A percentile compares a stretch with the other conserved stretches of the same genome.
These are phyloP conservation scores for Hymenoscyphus occultus DNA, from an alignment of 2,329 filamentous ascomycete species.

Conservation along the genomic window DNA sequence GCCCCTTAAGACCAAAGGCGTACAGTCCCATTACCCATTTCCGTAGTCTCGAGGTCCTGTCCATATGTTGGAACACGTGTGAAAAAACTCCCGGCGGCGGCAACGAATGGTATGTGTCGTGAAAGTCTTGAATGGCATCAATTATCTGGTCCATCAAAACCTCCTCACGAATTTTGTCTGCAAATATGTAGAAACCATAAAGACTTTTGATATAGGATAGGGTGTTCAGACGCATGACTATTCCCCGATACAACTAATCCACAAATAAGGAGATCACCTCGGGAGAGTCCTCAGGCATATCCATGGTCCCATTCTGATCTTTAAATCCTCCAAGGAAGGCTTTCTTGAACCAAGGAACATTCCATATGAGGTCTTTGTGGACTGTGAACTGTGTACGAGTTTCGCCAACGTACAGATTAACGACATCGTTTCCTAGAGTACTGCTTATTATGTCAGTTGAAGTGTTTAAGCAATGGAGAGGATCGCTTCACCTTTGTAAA, in stretches of 20 bases:
- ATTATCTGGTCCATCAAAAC: neutral
- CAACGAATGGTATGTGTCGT: neutral
- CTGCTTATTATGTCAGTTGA: neutral
- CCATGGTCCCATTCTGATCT: neutral
- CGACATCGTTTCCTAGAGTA: neutral
- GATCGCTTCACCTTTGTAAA: neutral
- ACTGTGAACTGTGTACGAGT: neutral
- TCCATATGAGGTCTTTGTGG: conserved; percentile 1
- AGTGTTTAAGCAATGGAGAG: neutral
- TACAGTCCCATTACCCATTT: neutral
- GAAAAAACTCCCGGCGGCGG: neutral
- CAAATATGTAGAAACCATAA: conserved; percentile 1
- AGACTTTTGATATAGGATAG: neutral
- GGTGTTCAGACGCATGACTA: neutral
- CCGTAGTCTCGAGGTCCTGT: neutral
- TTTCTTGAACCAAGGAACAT: neutral
- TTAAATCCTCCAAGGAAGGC: neutral
- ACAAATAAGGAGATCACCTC: neutral
- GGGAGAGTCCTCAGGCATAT: neutral
- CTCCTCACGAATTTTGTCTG: neutral
- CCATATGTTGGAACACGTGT: neutral
- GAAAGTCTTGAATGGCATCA: neutral
- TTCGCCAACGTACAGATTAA: neutral
- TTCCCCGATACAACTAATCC: neutral
- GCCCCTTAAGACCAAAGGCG: neutral